phyloP scores from a whole-genome alignment of 345 rosid genomes.

The Durio zibethinus region DNA sequence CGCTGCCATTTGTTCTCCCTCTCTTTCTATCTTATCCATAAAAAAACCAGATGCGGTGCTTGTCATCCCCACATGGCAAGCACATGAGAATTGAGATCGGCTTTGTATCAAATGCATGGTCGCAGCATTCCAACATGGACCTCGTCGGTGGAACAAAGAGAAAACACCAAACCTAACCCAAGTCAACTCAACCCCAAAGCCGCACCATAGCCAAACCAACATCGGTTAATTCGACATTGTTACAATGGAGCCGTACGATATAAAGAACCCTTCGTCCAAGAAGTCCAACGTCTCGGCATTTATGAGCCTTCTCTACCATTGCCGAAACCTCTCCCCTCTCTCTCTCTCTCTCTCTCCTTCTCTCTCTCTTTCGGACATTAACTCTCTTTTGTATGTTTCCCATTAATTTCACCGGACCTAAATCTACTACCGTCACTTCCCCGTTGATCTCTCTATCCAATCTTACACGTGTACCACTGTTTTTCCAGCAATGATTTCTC shows the following conservation, averaged over 20 bases:
- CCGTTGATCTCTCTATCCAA: slow-evolving; percentile 20
- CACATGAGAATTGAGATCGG: background rate
- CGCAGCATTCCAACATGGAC: background rate
- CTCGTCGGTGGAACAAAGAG: no score
- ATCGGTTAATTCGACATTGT: background rate
- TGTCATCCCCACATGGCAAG: background rate
- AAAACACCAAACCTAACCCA: background rate
- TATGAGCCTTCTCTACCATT: slow-evolving; percentile 11
- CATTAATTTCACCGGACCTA: slow-evolving; percentile 24
- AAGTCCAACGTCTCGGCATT: background rate
- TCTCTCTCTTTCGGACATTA: slow-evolving; percentile 32
- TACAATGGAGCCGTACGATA: background rate
- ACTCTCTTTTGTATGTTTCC: slow-evolving; percentile 10
- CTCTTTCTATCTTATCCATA: background rate
- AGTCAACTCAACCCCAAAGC: background rate
- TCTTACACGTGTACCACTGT: slow-evolving; percentile 56
- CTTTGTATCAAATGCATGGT: background rate
- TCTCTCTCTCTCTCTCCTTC: no score
- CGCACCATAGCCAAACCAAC: background rate
- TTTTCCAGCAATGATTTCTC: no score
- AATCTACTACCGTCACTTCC: no score
- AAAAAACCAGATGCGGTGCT: background rate
- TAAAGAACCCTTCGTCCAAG: background rate
- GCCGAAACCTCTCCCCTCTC: background rate
- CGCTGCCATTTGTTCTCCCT: background rate